Evolutionary conservation across 192 early-diverging fungal species (phyloP), one percentile per base, ranked within the genome.

Genomic region (Rhizophagus prolifer): DNA sequence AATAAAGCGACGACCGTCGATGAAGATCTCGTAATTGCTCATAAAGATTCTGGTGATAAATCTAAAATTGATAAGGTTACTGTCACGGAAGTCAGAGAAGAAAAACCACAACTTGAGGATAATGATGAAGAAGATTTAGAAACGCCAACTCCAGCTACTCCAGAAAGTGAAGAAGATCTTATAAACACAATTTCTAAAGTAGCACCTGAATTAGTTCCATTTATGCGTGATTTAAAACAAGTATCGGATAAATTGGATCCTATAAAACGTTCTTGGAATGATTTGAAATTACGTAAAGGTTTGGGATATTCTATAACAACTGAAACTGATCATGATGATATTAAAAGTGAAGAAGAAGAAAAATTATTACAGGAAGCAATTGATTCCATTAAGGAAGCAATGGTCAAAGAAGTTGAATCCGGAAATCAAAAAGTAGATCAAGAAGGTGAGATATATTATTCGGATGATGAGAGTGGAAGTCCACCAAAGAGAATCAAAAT

Each of bases 401-500:
- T 63, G 23, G 3, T 31, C 10, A 13, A 64, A 31, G 62, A 19
- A 26, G 28, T 12, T 5, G 13, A 64, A 4, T 6, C 6, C 14
- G 23, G 16, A 14, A 14, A 16, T 9, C 13, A 64, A n/a, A n/a
- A n/a, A 30, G 62, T 14, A 13, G 62, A 64, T 16, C 25, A 31
- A 64, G 23, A 63, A 28, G 62, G 62, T 28, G 62, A 64, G 62
- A 16, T 14, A 16, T 64, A 30, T 64, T 16, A 30, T 30, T 64
- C 26, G 19, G 28, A 64, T 30, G 14, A 30, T 30, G 26, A 64
- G 10, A 12, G 62, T n/a, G 50, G 19, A 54, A 30, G 26, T 30
- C 62, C 62, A 64, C 30, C 62, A 9, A 64, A 64, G 28, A 25
- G 61, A 63, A 63, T 63, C 61, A 63, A 63, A 63, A 63, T 63